Percentiles rank a stretch among this genome's conserved stretches.
These are phyloP conservation scores for Ophiosphaerella narmari DNA, from an alignment of 2,329 filamentous ascomycete species.

Conservation along the genomic window DNA sequence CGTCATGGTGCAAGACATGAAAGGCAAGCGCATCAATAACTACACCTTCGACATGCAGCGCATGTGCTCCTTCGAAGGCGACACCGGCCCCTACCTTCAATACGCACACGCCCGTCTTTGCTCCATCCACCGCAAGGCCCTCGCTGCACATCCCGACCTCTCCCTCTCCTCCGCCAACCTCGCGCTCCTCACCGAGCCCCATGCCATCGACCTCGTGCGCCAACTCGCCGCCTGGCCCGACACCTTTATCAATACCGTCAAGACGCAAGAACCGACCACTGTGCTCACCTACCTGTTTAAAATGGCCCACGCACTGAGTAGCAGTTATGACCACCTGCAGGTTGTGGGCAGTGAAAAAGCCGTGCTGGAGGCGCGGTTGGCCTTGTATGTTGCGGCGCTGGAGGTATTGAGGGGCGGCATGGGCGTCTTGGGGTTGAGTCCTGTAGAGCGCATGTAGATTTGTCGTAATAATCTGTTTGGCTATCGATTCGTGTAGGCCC, in stretches of 20 bases:
- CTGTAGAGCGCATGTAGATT: conserved; percentile 65
- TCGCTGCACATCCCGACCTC: conserved; percentile 53
- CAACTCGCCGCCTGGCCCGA: conserved; percentile 85
- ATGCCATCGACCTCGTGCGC: conserved; percentile 74
- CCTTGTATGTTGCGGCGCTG: conserved; percentile 75
- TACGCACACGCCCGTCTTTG: conserved; percentile 64
- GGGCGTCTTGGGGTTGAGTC: conserved; percentile 76
- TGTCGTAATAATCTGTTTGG: too few species aligned
- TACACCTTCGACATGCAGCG: conserved; percentile 78
- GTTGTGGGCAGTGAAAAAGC: conserved; percentile 79
- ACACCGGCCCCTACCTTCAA: conserved; percentile 84
- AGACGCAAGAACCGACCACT: conserved; percentile 76
- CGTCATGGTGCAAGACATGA: conserved; percentile 99
- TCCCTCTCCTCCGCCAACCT: conserved; percentile 72
- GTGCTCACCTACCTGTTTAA: conserved; percentile 78
- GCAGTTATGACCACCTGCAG: conserved; percentile 79
- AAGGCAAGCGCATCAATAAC: conserved; percentile 78
- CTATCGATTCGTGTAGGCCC: too few species aligned
- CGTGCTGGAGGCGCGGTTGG: conserved; percentile 66
- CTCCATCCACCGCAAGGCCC: conserved; percentile 58
- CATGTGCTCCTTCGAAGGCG: conserved; percentile 84
- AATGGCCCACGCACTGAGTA: conserved; percentile 80
- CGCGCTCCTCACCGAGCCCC: conserved; percentile 69
- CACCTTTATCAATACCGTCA: conserved; percentile 79
- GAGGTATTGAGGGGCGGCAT: conserved; percentile 83